A percentile compares a stretch with the other conserved stretches of the same genome.
These are phyloP conservation scores for Beta corolliflora DNA, from an alignment of 179 eudicot species.

Conservation along the genomic window DNA sequence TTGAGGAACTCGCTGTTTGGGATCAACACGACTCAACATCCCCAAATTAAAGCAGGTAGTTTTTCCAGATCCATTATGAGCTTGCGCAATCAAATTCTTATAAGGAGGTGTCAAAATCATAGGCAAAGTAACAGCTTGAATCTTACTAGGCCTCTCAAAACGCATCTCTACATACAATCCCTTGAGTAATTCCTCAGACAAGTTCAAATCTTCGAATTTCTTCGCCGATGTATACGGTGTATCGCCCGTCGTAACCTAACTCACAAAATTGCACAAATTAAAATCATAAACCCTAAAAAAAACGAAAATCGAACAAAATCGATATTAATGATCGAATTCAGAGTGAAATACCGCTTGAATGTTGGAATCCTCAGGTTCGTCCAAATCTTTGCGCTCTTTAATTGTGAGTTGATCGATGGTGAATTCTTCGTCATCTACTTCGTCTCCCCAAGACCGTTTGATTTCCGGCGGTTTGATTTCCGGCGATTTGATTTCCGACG, in stretches of 20 bases:
- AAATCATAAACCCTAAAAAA: background rate
- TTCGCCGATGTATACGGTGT: slow-evolving; percentile 76
- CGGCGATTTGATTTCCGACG: background rate
- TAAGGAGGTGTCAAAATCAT: slow-evolving; percentile 82
- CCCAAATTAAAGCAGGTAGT: slow-evolving; percentile 93
- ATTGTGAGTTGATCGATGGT: slow-evolving; percentile 27
- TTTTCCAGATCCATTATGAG: slow-evolving; percentile 95
- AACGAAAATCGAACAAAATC: background rate
- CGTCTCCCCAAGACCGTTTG: slow-evolving; percentile 37
- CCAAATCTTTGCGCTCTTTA: slow-evolving; percentile 27
- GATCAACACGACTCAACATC: slow-evolving; percentile 88
- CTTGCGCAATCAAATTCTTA: slow-evolving; percentile 76
- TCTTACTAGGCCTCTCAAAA: slow-evolving; percentile 87
- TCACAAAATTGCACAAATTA: background rate
- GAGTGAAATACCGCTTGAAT: slow-evolving; percentile 52
- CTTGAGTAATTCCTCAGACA: slow-evolving; percentile 70
- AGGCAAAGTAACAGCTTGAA: slow-evolving; percentile 79
- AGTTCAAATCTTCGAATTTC: slow-evolving; percentile 74
- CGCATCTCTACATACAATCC: slow-evolving; percentile 88
- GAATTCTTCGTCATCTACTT: slow-evolving; percentile 27
- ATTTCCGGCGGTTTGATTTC: slow-evolving; percentile 26
- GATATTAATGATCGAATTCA: background rate
- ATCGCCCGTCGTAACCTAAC: slow-evolving; percentile 66
- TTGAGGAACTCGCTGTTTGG: slow-evolving; percentile 65
- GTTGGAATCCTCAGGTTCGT: slow-evolving; percentile 61